Conservation (phyloP, 2,329 filamentous ascomycete species). For the Trichophyton simii region DNA sequence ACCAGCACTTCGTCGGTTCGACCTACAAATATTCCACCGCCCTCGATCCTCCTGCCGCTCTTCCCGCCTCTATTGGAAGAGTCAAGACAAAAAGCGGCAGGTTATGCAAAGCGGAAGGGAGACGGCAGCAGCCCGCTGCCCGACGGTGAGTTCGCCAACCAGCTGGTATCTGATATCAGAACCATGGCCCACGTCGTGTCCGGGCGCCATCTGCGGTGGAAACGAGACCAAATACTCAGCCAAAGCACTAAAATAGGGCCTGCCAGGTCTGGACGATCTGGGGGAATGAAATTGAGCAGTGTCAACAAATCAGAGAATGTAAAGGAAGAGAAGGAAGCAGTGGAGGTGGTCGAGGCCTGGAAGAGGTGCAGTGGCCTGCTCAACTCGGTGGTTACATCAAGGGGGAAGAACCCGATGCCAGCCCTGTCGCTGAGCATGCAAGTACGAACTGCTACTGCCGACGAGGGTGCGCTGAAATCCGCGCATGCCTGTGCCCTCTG, state of each 20-base stretch:
- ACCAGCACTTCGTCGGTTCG: slow-evolving; percentile 42
- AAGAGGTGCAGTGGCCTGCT: slow-evolving; percentile 62
- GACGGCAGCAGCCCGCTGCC: slow-evolving; percentile 25
- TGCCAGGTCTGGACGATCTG: slow-evolving; percentile 56
- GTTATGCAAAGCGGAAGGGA: slow-evolving; percentile 37
- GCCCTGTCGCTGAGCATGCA: slow-evolving; percentile 58
- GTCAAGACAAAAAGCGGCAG: slow-evolving; percentile 52
- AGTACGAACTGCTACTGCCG: slow-evolving; percentile 49
- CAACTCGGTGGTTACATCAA: slow-evolving; percentile 45
- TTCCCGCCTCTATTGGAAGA: slow-evolving; percentile 60
- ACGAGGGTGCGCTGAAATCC: slow-evolving; percentile 58
- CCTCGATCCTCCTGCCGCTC: slow-evolving; percentile 64
- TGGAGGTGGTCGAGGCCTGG: slow-evolving; percentile 66
- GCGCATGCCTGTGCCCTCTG: slow-evolving; percentile 70
- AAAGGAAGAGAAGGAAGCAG: slow-evolving; percentile 72
- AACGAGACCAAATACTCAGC: slow-evolving; percentile 69
- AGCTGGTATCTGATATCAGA: slow-evolving; percentile 22
- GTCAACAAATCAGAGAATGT: slow-evolving; percentile 71
- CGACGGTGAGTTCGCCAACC: slow-evolving; percentile 14
- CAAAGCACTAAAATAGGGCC: slow-evolving; percentile 78
- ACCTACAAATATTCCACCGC: slow-evolving; percentile 80
- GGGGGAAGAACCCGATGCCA: slow-evolving; percentile 42
- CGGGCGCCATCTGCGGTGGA: slow-evolving; percentile 78
- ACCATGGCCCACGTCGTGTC: slow-evolving; percentile 72
- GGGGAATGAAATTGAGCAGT: slow-evolving; percentile 83